A percentile compares a stretch with the other conserved stretches of the same genome.
These are phyloP conservation scores for Mycena crocata DNA, from an alignment of 768 basidiomycete genomes.

Conservation along the genomic window DNA sequence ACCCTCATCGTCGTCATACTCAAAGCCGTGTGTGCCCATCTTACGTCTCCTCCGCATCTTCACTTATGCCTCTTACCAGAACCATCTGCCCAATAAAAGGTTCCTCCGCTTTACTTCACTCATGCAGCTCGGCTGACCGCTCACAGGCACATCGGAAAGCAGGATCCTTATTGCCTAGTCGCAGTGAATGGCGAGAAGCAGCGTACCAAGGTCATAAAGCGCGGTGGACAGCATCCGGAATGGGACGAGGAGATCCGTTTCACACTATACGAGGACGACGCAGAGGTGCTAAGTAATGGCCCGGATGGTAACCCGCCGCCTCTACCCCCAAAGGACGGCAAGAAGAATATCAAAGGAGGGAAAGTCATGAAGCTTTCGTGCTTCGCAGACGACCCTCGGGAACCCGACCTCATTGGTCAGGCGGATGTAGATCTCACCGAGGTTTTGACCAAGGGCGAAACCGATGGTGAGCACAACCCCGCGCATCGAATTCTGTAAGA, in stretches of 20 bases:
- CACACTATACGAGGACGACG: slow-evolving; percentile 82
- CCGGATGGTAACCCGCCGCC: slow-evolving; percentile 69
- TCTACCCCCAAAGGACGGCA: slow-evolving; percentile 72
- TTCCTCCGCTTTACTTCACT: background rate
- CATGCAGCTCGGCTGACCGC: slow-evolving; percentile 4
- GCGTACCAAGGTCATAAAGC: slow-evolving; percentile 92
- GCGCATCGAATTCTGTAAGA: background rate
- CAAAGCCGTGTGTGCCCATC: slow-evolving; percentile 80
- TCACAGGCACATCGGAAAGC: slow-evolving; percentile 87
- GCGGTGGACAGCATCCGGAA: slow-evolving; percentile 97
- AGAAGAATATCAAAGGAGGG: slow-evolving; percentile 74
- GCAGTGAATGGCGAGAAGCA: slow-evolving; percentile 84
- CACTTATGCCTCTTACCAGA: slow-evolving; percentile 56
- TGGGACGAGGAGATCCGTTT: slow-evolving; percentile 99
- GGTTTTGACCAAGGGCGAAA: slow-evolving; percentile 94
- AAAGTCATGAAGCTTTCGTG: slow-evolving; percentile 84
- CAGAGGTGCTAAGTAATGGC: slow-evolving; percentile 51
- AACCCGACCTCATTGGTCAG: slow-evolving; percentile 97
- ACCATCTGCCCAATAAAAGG: slow-evolving; percentile 88
- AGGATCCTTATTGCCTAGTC: slow-evolving; percentile 94
- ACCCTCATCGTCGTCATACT: slow-evolving; percentile 94
- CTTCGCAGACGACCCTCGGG: slow-evolving; percentile 94
- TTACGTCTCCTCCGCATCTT: slow-evolving; percentile 33
- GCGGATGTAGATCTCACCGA: slow-evolving; percentile 87
- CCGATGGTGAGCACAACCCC: slow-evolving; percentile 81